phyloP scores from a whole-genome alignment of 441 rosid genomes.

The Mallotus japonicus region DNA sequence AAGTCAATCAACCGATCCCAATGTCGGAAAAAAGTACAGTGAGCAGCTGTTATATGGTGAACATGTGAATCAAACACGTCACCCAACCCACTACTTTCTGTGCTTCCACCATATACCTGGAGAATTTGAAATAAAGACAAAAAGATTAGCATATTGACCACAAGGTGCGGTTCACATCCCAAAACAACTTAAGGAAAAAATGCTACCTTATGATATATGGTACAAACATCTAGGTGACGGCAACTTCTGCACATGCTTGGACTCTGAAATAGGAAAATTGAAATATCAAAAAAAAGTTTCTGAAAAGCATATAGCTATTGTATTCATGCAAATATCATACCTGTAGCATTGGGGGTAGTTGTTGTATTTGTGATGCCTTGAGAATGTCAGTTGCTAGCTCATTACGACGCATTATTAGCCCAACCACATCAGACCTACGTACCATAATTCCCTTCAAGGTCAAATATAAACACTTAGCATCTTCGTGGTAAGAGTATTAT shows the following conservation, averaged over 20 bases:
- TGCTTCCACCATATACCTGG: conserved; percentile 90
- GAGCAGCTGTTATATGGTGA: conserved; percentile 65
- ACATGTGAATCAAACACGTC: conserved; percentile 69
- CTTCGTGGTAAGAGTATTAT: conserved; percentile 22
- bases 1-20: conserved; percentile 89
- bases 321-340: conserved; percentile 43
- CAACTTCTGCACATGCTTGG: conserved; percentile 84
- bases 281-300: conserved; percentile 15
- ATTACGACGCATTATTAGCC: conserved; percentile 94
- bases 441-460: conserved; percentile 69
- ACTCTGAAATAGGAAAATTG: conserved; percentile 45
- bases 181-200: conserved; percentile 21
- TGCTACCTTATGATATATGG: conserved; percentile 89
- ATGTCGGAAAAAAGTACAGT: conserved; percentile 59
- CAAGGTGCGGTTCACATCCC: background rate
- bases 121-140: conserved; percentile 24
- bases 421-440: conserved; percentile 88
- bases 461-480: conserved; percentile 25
- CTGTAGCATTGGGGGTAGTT: conserved; percentile 83
- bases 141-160: conserved; percentile 10
- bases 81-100: conserved; percentile 80
- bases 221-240: conserved; percentile 89
- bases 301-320: conserved; percentile 9
- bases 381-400: conserved; percentile 86
- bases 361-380: conserved; percentile 69